Evolutionary conservation across 257 asterid species (phyloP).

Genomic region (Sherardia arvensis): DNA sequence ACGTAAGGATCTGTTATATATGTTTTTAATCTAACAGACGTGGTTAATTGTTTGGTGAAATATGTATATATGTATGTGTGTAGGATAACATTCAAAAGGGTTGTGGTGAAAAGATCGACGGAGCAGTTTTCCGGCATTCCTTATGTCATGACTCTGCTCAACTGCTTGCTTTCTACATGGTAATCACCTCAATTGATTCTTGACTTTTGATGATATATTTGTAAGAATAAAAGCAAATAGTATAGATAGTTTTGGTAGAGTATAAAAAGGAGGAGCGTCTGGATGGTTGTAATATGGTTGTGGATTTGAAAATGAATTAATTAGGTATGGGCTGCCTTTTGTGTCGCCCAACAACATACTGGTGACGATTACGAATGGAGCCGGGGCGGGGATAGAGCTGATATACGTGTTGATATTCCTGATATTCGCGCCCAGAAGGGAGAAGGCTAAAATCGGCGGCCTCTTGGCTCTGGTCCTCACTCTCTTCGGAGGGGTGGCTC

Average conservation of each 20-base stretch:
- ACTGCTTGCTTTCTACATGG: conserved; percentile 83
- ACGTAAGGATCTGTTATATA: conserved; percentile 43
- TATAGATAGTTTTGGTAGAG: too few relatives aligned
- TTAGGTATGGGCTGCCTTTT: conserved; percentile 76
- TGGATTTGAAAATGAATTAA: neutral
- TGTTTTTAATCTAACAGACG: too few relatives aligned
- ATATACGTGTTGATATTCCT: conserved; percentile 51
- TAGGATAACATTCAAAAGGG: conserved; percentile 82
- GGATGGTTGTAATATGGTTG: too few relatives aligned
- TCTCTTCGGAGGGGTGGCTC: conserved; percentile 36
- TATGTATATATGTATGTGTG: too few relatives aligned
- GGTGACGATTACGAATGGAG: conserved; percentile 60
- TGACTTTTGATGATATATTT: too few relatives aligned
- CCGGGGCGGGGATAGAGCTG: conserved; percentile 57
- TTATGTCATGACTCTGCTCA: conserved; percentile 70
- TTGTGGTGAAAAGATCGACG: conserved; percentile 42
- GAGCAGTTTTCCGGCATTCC: conserved; percentile 85
- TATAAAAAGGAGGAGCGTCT: too few relatives aligned
- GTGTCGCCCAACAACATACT: conserved; percentile 58
- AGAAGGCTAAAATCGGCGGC: conserved; percentile 43
- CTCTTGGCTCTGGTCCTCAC: conserved; percentile 34
- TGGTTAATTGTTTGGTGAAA: neutral
- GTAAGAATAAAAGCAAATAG: too few relatives aligned
- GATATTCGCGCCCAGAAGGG: conserved; percentile 47
- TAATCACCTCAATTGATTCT: conserved; percentile 1